Base-by-base conservation (phyloP, 208 protist species). In the Crithidia acanthocephali region DNA sequence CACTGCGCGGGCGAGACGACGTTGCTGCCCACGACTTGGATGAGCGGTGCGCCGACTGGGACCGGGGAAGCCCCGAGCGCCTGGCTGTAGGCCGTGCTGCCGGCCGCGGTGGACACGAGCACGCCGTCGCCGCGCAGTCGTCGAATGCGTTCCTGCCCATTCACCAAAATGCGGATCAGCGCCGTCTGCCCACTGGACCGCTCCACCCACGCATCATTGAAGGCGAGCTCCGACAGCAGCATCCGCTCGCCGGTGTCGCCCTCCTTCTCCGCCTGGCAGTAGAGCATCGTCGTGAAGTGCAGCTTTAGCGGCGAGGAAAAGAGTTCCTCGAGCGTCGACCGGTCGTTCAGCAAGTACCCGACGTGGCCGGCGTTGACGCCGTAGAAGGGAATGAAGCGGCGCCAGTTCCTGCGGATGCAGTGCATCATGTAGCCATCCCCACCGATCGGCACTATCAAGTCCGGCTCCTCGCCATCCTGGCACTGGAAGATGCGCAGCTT, bases 351-450 rank as follows among this genome's bases (percentile, higher is more conserved):
- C 44, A 97, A 68, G 68, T 95, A 92, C 3, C 92, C 92, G 20
- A 94, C 92, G 68, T 95, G 92, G 1, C 92, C 92, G 33, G 92
- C 92, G 63, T 97, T 97, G 58, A 97, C 85, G 50, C 92, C 92
- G 76, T 92, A 97, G 68, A 97, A 97, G 16, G 92, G 92, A 57
- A 95, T 94, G 63, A 94, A 97, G 67, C 92, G 92, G 11, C 78
- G 66, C 90, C 92, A 97, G 81, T 97, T 91, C 59, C 90, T 85
- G 10, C 92, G 89, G 63, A 97, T 94, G 78, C 92, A 97, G 58
- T 93, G 89, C 92, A 97, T 97, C 90, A 97, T 95, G 80, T 94
- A 97, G 13, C 92, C 92, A 76, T 97, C 92, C 2, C 92, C 92
- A 61, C 92, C 92, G 75, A 97, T 95, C 20, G 92, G 92, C 37